These are phyloP conservation scores for Talaromyces piceae DNA, from an alignment of 2,329 filamentous ascomycete species.

Conservation along the genomic window DNA sequence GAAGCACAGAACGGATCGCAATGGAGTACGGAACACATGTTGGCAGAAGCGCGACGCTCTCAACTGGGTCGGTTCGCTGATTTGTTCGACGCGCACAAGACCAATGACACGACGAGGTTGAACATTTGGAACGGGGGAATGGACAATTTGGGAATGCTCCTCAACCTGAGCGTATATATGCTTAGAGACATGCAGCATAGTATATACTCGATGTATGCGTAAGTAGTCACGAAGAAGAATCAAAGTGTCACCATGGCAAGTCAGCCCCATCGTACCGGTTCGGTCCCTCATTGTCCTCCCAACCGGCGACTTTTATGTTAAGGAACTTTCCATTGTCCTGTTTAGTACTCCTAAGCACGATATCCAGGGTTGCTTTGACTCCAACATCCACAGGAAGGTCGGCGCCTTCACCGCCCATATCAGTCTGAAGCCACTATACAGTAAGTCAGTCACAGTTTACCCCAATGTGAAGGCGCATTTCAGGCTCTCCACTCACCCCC, in stretches of 20 bases:
- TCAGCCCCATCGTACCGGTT: conserved; percentile 22
- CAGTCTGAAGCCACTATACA: conserved; percentile 37
- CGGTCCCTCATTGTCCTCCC: conserved; percentile 23
- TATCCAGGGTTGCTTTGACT: conserved; percentile 28
- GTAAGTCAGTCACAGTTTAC: neutral
- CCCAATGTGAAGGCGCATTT: neutral
- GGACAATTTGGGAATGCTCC: conserved; percentile 9
- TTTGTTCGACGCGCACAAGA: conserved; percentile 4
- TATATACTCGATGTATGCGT: neutral
- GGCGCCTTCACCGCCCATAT: conserved; percentile 30
- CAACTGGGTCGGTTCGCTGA: conserved; percentile 2
- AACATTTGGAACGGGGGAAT: conserved; percentile 8
- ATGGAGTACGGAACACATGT: conserved; percentile 5
- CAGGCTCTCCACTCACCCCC: conserved; percentile 32
- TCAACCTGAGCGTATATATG: conserved; percentile 8
- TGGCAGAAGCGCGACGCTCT: neutral
- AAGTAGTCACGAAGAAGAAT: neutral
- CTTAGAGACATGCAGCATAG: neutral
- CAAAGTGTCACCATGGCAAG: conserved; percentile 15
- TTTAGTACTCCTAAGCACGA: conserved; percentile 36
- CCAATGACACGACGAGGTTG: neutral
- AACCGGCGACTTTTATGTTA: conserved; percentile 27
- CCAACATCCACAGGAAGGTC: conserved; percentile 32
- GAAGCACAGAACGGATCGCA: conserved; percentile 8
- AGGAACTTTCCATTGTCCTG: conserved; percentile 42